Base-by-base conservation (phyloP, 2,329 filamentous ascomycete species). In the Nothophaeocryptopus gaeumannii region DNA sequence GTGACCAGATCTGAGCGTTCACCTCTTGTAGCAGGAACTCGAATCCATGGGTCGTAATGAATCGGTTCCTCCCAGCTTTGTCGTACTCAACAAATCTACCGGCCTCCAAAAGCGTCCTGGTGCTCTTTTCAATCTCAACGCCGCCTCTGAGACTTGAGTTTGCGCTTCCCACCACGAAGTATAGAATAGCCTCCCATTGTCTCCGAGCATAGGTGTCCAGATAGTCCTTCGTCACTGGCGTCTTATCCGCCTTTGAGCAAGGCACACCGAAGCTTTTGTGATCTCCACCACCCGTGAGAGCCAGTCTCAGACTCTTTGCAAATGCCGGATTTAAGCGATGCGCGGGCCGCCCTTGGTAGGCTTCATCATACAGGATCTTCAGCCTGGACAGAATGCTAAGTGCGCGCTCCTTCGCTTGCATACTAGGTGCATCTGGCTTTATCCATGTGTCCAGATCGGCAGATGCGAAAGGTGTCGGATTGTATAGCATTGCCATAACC, bases 1-100 rank as follows among this genome's bases (percentile, higher is more conserved):
- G 77, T 20, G 90, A 93, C 93, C 93, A 99, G 32, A 99, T 90
- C 70, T 99, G 93, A 0, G 92, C 90, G 68, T 96, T 97, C 51
- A 92, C 86, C 65, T 96, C 92, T 64, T 97, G 92, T 8, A 99
- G 77, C 49, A 99, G 77, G 64, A 99, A 99, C 0, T 89, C 91
- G 67, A 99, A 99, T 7, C 93, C 93, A 2, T 88, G 84, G 66
- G 96, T 85, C 0, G 93, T 99, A 62, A 99, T 99, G 46, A 72
- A 71, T 38, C 75, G 72, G 32, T 71, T 70, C 7, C 75, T 71
- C 10, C 55, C 56, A 2, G 39, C 49, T 32, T 53, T 53, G 26
- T 43, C 47, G 12, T 59, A 41, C 65, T 89, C 84, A 14, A 99
- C 90, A 8, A 97, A 81, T 45, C 86, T 81, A 2, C 93, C 93